phyloP scores from a whole-genome alignment of 768 basidiomycete genomes.

The Chalciporus piperatus region DNA sequence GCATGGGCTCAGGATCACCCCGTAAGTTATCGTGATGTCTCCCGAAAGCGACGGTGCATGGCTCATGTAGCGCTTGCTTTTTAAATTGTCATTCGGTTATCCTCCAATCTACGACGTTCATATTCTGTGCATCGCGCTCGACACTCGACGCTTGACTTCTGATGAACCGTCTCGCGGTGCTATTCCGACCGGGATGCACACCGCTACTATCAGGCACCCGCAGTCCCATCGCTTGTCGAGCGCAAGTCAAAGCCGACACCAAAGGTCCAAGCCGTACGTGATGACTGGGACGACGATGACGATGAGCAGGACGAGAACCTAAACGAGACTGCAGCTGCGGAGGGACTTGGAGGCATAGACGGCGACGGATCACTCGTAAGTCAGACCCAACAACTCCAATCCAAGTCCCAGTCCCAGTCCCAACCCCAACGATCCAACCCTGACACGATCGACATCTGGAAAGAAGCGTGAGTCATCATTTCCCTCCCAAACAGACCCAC shows the following conservation, averaged over 20 bases:
- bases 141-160: too few relatives aligned
- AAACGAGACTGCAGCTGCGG: neutral
- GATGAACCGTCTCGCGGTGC: too few relatives aligned
- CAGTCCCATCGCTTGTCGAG: neutral
- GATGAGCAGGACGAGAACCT: conserved; percentile 38
- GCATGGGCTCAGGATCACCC: conserved; percentile 18
- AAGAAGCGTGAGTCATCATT: conserved; percentile 56
- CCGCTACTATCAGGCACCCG: neutral
- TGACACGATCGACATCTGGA: conserved; percentile 58
- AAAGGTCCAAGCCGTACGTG: conserved; percentile 28
- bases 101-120: neutral
- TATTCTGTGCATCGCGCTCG: too few relatives aligned
- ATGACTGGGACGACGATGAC: conserved; percentile 61
- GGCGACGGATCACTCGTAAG: neutral
- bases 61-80: neutral
- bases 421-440: conserved; percentile 9
- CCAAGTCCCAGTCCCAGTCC: neutral
- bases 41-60: too few relatives aligned
- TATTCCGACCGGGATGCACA: neutral
- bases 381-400: neutral
- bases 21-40: conserved; percentile 9
- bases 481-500: conserved; percentile 7
- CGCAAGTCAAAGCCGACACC: neutral
- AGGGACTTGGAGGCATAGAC: neutral
- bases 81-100: neutral